Percentiles rank a stretch among this genome's conserved stretches.
These are phyloP conservation scores for Rhodotorula kratochvilovae DNA, from an alignment of 768 basidiomycete genomes.

Conservation along the genomic window DNA sequence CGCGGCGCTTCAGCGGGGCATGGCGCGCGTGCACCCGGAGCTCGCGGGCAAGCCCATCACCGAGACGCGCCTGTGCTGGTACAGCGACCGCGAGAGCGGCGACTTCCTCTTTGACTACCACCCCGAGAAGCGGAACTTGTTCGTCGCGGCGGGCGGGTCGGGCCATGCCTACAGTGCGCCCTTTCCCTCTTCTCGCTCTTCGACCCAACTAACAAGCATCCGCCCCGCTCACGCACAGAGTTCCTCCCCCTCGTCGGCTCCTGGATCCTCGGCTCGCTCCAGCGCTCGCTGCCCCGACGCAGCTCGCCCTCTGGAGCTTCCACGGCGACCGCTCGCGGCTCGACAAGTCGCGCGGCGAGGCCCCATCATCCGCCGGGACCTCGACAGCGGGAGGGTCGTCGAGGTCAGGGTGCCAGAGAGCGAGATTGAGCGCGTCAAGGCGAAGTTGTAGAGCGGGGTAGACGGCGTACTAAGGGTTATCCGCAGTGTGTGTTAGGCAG, in stretches of 20 bases:
- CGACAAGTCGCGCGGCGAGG: slow-evolving; percentile 31
- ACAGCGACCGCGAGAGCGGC: slow-evolving; percentile 77
- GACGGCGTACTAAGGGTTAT: no score
- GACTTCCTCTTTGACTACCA: slow-evolving; percentile 84
- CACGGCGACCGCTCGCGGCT: slow-evolving; percentile 17
- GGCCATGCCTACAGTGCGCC: slow-evolving; percentile 76
- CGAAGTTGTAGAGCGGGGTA: slow-evolving; percentile 3
- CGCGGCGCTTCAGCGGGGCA: slow-evolving; percentile 53
- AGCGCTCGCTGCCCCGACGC: slow-evolving; percentile 59
- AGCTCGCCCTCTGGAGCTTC: slow-evolving; percentile 62
- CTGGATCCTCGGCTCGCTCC: slow-evolving; percentile 67
- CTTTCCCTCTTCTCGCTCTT: slow-evolving; percentile 1
- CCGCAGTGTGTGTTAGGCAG: no score
- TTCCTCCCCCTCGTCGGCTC: slow-evolving; percentile 81
- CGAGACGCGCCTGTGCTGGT: slow-evolving; percentile 85
- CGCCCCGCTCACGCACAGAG: slow-evolving; percentile 49
- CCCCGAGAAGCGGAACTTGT: slow-evolving; percentile 56
- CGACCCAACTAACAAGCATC: not conserved
- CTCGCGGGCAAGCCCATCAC: slow-evolving; percentile 66
- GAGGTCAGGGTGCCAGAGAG: not conserved
- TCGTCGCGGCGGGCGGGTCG: slow-evolving; percentile 81
- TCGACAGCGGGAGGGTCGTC: not conserved
- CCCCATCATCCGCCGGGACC: slow-evolving; percentile 16
- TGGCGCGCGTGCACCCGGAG: slow-evolving; percentile 67
- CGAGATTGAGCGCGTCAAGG: not conserved